Evolutionary conservation across 257 asterid species (phyloP).

Genomic region (Primulina eburnea): DNA sequence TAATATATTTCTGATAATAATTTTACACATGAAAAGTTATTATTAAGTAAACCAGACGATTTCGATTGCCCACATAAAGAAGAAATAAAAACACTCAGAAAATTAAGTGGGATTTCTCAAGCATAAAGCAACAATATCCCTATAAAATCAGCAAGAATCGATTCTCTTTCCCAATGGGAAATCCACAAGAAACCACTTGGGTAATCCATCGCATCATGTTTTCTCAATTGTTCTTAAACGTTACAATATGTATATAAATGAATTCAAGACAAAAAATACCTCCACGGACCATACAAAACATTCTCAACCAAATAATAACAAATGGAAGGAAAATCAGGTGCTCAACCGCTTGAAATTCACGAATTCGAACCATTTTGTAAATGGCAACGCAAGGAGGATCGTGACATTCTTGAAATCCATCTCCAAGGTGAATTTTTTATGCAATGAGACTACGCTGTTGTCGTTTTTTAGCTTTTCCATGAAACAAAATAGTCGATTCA

Average conservation of each 20-base stretch:
- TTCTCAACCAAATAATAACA: not conserved
- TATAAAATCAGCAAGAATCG: conserved; percentile 34
- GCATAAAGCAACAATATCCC: conserved; percentile 32
- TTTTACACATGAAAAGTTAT: not conserved
- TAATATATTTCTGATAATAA: too few species aligned
- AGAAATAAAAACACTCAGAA: not conserved
- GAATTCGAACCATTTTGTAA: conserved; percentile 67
- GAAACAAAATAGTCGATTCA: too few species aligned
- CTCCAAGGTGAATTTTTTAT: conserved; percentile 40
- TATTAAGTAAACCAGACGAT: not conserved
- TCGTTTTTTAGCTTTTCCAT: too few species aligned
- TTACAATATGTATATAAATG: conserved; percentile 6
- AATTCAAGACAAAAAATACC: conserved; percentile 4
- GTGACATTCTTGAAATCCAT: conserved; percentile 47
- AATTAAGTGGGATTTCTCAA: conserved; percentile 9
- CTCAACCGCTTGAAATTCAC: conserved; percentile 14
- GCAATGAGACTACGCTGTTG: not conserved
- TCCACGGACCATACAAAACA: not conserved
- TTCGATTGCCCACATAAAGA: not conserved
- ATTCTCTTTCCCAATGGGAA: conserved; percentile 32
- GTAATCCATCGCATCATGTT: conserved; percentile 20
- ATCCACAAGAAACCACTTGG: conserved; percentile 38
- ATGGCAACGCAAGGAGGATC: conserved; percentile 52
- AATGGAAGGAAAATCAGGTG: conserved; percentile 36
- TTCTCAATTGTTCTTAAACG: not conserved